These are phyloP conservation scores for Pleurotus eryngii DNA, from an alignment of 768 basidiomycete species.

Conservation along the genomic window DNA sequence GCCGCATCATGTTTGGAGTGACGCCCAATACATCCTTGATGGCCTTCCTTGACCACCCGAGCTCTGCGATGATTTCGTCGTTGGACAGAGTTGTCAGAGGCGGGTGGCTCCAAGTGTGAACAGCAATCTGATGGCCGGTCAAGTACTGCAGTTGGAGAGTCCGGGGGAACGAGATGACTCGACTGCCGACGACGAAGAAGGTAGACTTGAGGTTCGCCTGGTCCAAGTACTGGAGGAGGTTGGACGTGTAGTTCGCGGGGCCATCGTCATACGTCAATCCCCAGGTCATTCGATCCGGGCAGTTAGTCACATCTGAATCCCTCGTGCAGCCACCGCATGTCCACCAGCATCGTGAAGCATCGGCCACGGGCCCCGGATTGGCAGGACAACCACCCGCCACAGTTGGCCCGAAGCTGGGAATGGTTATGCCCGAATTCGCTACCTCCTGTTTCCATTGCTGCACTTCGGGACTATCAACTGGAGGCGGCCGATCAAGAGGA, in stretches of 20 bases:
- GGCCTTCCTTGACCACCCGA: conserved; percentile 83
- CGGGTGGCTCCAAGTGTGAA: conserved; percentile 70
- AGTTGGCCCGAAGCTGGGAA: conserved; percentile 52
- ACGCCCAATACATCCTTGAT: conserved; percentile 81
- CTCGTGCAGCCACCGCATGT: conserved; percentile 72
- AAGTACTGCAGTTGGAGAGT: conserved; percentile 76
- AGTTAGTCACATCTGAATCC: conserved; percentile 67
- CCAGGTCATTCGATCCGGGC: conserved; percentile 62
- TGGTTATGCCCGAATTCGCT: conserved; percentile 45
- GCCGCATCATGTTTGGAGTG: conserved; percentile 76
- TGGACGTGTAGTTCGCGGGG: conserved; percentile 73
- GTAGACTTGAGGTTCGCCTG: conserved; percentile 67
- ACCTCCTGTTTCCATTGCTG: conserved; percentile 71
- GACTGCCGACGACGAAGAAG: conserved; percentile 86
- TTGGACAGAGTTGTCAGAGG: conserved; percentile 70
- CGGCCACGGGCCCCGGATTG: conserved; percentile 51
- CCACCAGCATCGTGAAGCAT: conserved; percentile 71
- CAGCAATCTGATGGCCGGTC: conserved; percentile 73
- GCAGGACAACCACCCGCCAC: conserved; percentile 53
- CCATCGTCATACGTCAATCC: conserved; percentile 73
- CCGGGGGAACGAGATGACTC: conserved; percentile 65
- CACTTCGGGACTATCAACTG: conserved; percentile 59
- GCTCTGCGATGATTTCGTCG: conserved; percentile 81
- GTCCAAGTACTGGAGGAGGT: conserved; percentile 69
- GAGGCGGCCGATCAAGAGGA: conserved; percentile 56